Evolutionary conservation across 345 rosid genomes (phyloP).

Genomic region (Cardiospermum halicacabum): DNA sequence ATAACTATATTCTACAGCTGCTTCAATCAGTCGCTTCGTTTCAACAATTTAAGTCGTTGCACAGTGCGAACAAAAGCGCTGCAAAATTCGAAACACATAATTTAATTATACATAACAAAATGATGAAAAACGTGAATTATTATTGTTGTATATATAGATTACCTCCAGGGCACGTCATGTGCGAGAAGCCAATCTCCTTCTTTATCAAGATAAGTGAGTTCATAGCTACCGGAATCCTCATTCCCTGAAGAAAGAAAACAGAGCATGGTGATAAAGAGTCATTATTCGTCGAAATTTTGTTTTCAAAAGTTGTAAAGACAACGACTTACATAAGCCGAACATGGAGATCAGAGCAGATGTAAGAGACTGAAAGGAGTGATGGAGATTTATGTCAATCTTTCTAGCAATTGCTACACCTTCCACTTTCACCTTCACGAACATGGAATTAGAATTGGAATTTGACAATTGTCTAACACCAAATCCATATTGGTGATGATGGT

Average conservation of each 20-base stretch:
- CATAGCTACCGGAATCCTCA: conserved; percentile 23
- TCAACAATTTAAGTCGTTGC: conserved; percentile 31
- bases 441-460: too few species aligned
- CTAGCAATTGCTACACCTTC: conserved; percentile 51
- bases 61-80: conserved; percentile 31
- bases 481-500: conserved; percentile 6
- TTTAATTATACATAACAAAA: too few species aligned
- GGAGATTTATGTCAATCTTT: conserved; percentile 37
- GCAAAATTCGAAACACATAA: conserved; percentile 13
- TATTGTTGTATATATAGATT: not conserved
- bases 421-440: conserved; percentile 47
- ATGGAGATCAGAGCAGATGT: conserved; percentile 29
- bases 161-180: conserved; percentile 39
- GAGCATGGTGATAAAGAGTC: not conserved
- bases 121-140: too few species aligned
- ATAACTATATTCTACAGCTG: too few species aligned
- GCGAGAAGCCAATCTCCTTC: conserved; percentile 45
- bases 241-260: conserved; percentile 12
- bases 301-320: not conserved
- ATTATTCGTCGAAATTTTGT: not conserved
- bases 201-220: conserved; percentile 30
- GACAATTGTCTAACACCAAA: conserved; percentile 8
- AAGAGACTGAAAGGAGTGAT: conserved; percentile 27
- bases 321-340: conserved; percentile 34
- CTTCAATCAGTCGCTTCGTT: conserved; percentile 11